Conservation (phyloP, 2,329 filamentous ascomycete species). For the Neonectria neomacrospora region DNA sequence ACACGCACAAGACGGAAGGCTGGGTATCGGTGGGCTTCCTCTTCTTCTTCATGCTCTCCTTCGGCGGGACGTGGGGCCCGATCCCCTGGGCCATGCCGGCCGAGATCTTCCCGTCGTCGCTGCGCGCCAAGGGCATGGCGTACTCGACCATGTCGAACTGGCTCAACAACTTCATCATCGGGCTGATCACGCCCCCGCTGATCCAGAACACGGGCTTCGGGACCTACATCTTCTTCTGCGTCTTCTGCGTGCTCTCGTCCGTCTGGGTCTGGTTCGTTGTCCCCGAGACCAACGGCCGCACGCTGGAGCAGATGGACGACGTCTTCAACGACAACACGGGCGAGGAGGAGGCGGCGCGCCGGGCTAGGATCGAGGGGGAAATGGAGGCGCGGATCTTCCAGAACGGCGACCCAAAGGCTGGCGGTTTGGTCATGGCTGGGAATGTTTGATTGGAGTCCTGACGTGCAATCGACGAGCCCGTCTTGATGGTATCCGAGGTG, state of each 20-base stretch:
- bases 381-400: too few relatives aligned
- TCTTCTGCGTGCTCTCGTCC: too few relatives aligned
- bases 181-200: too few relatives aligned
- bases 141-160: slow-evolving; percentile 68
- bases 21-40: slow-evolving; percentile 45
- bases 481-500: too few relatives aligned
- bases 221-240: too few relatives aligned
- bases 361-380: not conserved
- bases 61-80: slow-evolving; percentile 68
- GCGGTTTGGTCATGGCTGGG: too few relatives aligned
- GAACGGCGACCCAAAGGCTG: too few relatives aligned
- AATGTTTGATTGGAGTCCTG: too few relatives aligned
- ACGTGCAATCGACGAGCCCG: too few relatives aligned
- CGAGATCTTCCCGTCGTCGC: slow-evolving; percentile 71
- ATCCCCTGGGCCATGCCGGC: slow-evolving; percentile 59
- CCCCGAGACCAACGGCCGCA: slow-evolving; percentile 58
- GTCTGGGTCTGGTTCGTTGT: too few relatives aligned
- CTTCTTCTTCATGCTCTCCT: slow-evolving; percentile 67
- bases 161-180: slow-evolving; percentile 62
- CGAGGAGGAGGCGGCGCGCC: slow-evolving; percentile 28
- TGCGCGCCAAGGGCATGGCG: slow-evolving; percentile 73
- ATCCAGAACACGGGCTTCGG: too few relatives aligned
- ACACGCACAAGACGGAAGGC: slow-evolving; percentile 35
- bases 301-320: slow-evolving; percentile 65
- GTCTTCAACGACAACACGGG: slow-evolving; percentile 46